A percentile compares a stretch with the other conserved stretches of the same genome.
phyloP scores from a whole-genome alignment of 75 land plant species.

The Adiantum capillusveneris region DNA sequence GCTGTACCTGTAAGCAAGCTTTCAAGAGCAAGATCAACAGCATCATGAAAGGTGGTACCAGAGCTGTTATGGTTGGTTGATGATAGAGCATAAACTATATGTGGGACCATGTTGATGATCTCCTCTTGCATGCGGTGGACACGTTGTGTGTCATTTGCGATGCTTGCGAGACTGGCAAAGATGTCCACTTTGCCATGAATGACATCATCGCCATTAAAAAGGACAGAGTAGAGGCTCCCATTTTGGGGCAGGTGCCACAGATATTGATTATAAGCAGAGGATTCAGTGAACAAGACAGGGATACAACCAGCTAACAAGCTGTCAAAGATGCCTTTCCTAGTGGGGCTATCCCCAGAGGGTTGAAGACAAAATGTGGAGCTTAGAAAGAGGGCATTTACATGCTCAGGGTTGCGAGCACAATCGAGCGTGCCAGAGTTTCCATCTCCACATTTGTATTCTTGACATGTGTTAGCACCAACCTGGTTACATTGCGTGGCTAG shows the following conservation, averaged over 20 bases:
- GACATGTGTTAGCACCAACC: constrained; percentile 8
- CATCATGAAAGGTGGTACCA: constrained; percentile 34
- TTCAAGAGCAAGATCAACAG: constrained; percentile 74
- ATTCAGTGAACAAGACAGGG: constrained; percentile 17
- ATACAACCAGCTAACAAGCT: constrained; percentile 22
- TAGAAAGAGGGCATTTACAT: constrained; percentile 7
- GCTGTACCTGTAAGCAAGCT: too few relatives aligned
- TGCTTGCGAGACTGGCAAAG: constrained; percentile 3
- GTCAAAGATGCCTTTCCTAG: constrained; percentile 26
- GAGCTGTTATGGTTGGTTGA: neutral
- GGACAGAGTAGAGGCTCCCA: constrained; percentile 14
- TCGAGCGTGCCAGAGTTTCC: constrained; percentile 12
- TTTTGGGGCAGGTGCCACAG: constrained; percentile 23
- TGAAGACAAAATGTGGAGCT: constrained; percentile 27
- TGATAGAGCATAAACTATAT: neutral
- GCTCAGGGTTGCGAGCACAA: constrained; percentile 9
- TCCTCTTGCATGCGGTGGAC: constrained; percentile 8
- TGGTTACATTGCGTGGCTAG: constrained; percentile 18
- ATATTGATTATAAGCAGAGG: constrained; percentile 16
- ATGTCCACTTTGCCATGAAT: constrained; percentile 10
- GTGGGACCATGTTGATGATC: constrained; percentile 2
- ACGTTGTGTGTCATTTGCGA: neutral
- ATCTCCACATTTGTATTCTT: neutral
- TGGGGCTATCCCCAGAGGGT: constrained; percentile 24
- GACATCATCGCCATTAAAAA: constrained; percentile 10